A percentile compares a stretch with the other conserved stretches of the same genome.
These are phyloP conservation scores for Epithele typhae DNA, from an alignment of 768 basidiomycete species.

Conservation along the genomic window DNA sequence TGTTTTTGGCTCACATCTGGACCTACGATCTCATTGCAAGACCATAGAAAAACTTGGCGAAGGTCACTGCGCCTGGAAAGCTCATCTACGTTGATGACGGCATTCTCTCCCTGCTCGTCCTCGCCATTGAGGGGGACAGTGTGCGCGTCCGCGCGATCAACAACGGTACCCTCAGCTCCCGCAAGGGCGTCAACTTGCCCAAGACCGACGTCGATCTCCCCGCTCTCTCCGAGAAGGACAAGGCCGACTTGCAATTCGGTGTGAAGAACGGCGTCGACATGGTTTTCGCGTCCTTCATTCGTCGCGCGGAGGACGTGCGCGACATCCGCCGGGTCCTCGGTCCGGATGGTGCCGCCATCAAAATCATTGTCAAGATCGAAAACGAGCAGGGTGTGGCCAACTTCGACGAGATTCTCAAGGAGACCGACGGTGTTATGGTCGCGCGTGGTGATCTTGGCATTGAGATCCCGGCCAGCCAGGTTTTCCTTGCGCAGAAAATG, in stretches of 20 bases:
- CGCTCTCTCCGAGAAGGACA: slow-evolving; percentile 97
- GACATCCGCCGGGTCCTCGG: slow-evolving; percentile 94
- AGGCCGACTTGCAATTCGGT: slow-evolving; percentile 89
- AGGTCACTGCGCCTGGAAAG: slow-evolving; percentile 96
- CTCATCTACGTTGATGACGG: slow-evolving; percentile 98
- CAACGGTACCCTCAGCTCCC: slow-evolving; percentile 88
- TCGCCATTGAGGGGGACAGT: slow-evolving; percentile 78
- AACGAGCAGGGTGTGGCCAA: slow-evolving; percentile 99
- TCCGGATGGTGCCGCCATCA: slow-evolving; percentile 91
- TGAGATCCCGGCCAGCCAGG: slow-evolving; percentile 98
- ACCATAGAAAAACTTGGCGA: slow-evolving; percentile 83
- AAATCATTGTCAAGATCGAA: slow-evolving; percentile 99
- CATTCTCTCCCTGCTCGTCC: slow-evolving; percentile 89
- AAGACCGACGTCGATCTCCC: slow-evolving; percentile 98
- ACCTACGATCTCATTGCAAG: too few relatives aligned
- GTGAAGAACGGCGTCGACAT: slow-evolving; percentile 98
- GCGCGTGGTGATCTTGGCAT: slow-evolving; percentile 99
- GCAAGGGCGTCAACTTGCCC: slow-evolving; percentile 99
- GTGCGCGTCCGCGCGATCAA: slow-evolving; percentile 86
- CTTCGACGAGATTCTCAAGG: slow-evolving; percentile 97
- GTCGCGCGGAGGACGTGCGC: slow-evolving; percentile 87
- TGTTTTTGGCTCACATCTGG: too few relatives aligned
- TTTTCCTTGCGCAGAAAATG: slow-evolving; percentile 99
- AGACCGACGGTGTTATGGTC: slow-evolving; percentile 98
- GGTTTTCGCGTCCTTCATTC: slow-evolving; percentile 99